Evolutionary conservation across 2,329 filamentous ascomycete genomes (phyloP).

Genomic region (Fusarium pilosicola): DNA sequence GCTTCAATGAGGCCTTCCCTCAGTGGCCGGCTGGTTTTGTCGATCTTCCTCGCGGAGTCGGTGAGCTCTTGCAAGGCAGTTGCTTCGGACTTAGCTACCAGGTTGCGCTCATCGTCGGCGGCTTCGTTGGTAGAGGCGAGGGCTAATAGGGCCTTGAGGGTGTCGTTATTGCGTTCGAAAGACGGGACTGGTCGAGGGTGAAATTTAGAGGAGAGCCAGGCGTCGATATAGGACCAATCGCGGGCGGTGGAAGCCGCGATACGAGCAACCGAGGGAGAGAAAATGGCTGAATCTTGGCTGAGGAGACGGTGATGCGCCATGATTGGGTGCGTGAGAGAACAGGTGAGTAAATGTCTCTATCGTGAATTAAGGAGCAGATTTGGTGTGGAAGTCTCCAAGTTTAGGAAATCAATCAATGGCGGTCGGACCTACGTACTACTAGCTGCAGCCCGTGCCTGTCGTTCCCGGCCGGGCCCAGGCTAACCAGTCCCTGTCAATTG

Average conservation of each 20-base stretch:
- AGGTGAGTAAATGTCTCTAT: background rate
- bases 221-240: conserved; percentile 90
- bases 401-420: background rate
- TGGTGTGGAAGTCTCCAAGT: background rate
- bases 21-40: conserved; percentile 43
- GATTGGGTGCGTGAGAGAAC: background rate
- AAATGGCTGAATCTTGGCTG: conserved; percentile 61
- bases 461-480: background rate
- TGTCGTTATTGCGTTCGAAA: conserved; percentile 90
- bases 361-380: background rate
- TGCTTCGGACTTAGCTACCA: conserved; percentile 68
- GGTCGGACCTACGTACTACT: background rate
- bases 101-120: conserved; percentile 74
- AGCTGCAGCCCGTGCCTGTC: background rate
- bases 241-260: conserved; percentile 84
- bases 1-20: conserved; percentile 59
- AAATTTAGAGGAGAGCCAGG: conserved; percentile 81
- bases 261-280: conserved; percentile 74
- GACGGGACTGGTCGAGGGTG: conserved; percentile 69
- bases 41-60: conserved; percentile 28
- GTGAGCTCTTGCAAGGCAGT: conserved; percentile 65
- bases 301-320: conserved; percentile 43
- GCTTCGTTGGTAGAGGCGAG: conserved; percentile 80
- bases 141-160: conserved; percentile 77
- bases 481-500: background rate